Evolutionary conservation across 2,329 filamentous ascomycete genomes (phyloP), one percentile per base, ranked within the genome.

Genomic region (Phialophora chinensis): DNA sequence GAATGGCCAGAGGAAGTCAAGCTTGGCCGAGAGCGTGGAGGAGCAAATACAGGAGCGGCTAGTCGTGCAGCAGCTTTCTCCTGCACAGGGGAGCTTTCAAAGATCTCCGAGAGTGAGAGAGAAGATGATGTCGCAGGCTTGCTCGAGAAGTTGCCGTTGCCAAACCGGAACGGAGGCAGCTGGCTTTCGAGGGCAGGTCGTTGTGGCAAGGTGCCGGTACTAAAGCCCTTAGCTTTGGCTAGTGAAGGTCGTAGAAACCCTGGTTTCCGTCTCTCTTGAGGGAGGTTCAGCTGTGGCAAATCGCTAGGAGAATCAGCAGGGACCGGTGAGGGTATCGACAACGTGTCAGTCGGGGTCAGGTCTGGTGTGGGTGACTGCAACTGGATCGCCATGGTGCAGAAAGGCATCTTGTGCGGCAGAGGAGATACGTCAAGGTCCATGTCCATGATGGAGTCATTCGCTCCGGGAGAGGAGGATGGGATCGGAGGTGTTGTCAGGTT

Each of bases 341-440:
- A 74, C 4, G 76, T 76, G 31, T 83, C 83, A 63, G 79, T 77
- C 6, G 80, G 77, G 3, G 81, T 84, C 33, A 77, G 73, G 52
- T 86, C 84, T 8, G 90, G 90, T 1, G 90, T 90, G 1, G 92
- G 91, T 33, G 91, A 93, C 33, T 87, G 85, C 62, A 92, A 79
- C 71, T 90, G 88, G 69, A 91, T 83, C 72, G 90, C 85, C 33
- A 84, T 78, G 55, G 82, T 75, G 69, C 84, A 81, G 78, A 79
- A 84, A 74, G 88, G 93, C 12, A 90, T 85, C 82, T 97, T 97
- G 82, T 97, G 92, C 67, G 93, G 93, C 49, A 98, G 81, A 47
- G 95, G 94, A 53, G 94, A 97, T 78, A 97, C 89, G 75, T 98
- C 93, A 92, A 98, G 89, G 75, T 98, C 93, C 92, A 98, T 97